Evolutionary conservation across 257 asterid genomes (phyloP), one percentile per base, ranked within the genome.

Genomic region (Solanum arcanum): DNA sequence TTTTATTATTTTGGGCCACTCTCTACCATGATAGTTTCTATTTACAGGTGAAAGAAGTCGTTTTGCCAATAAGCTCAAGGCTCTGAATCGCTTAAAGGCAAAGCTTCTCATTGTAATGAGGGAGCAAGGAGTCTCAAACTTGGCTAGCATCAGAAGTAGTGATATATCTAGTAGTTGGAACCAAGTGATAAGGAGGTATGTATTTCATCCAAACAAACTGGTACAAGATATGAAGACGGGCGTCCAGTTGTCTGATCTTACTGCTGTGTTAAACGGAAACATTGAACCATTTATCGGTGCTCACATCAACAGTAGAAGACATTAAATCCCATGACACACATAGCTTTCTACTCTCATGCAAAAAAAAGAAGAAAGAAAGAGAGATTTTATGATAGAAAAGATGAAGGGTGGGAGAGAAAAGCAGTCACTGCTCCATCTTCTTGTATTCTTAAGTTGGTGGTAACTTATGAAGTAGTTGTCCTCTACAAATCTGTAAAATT

Each of bases 61-160:
- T 18, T 93, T 96, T 87, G 98, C 98, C 6, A 96, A 96, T 91
- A 94, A 94, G 92, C 90, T 93, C 16, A 95, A 94, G 91, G 97
- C 98, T 42, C 90, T 96, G 12, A 93, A 96, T 88, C 96, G 97
- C 29, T 88, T 96, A 70, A 96, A 94, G 90, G 96, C 98, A 59
- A 96, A 91, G 68, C 96, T 96, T 68, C 94, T 94, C 64, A 77
- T 90, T 5, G 62, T 92, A 25, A 21, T 91, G 93, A 89, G 83
- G 87, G 93, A 90, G 56, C 94, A 92, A 76, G 89, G 94, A 77
- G 52, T 91, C 35, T 86, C 92, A 8, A 84, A 83, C 27, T 86
- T 92, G 23, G 87, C 91, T 64, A 83, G 87, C 89, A 89, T 94
- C 77, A 76, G 88, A 62, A 88, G 85, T 75, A 90, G 74, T 64